Base-by-base conservation (phyloP, 192 early-diverging fungal species). In the Backusella sp. region DNA sequence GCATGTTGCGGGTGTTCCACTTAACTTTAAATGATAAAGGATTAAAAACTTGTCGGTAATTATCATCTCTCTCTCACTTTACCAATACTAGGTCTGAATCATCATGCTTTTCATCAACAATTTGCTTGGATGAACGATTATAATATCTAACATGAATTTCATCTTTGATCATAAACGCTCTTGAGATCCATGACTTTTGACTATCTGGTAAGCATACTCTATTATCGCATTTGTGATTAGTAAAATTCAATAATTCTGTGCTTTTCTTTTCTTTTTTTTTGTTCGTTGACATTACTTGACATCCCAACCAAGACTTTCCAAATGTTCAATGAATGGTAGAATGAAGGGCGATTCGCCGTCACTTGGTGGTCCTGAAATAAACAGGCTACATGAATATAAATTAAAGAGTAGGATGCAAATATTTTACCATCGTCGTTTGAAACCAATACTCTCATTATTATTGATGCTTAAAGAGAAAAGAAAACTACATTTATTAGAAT, bases 161-260 rank as follows among this genome's bases (percentile, higher is more conserved):
- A 32, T 79, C 84, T 23, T 80, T 76, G 72, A 84, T 82, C 39
- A 80, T 70, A 68, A 86, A 76, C 2, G 79, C 81, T 67, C 86
- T 86, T 19, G 77, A 72, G 44, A 86, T 86, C 85, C 85, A 86
- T 30, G 85, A 86, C 42, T 84, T 79, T 72, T 86, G 84, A 19
- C 72, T 73, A 49, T 85, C 68, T 17, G 85, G 85, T 15, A 86
- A 70, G 70, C 77, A 74, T 26, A 86, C 85, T 32, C 76, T 77
- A 41, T 37, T 6, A 70, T 26, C 12, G 4, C 3, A 26, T 7
- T 44, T 44, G 4, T 62, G 9, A 26, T 62, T 12, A 62, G 23
- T n/a, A 62, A 26, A n/a, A 28, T 28, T 1, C 3, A 28, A 28
- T 28, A 26, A 26, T 30, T 17, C 28, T 5, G 17, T 49, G 15